Conservation (phyloP, 805 yeast species). For the Monosporozyma siamensis region DNA sequence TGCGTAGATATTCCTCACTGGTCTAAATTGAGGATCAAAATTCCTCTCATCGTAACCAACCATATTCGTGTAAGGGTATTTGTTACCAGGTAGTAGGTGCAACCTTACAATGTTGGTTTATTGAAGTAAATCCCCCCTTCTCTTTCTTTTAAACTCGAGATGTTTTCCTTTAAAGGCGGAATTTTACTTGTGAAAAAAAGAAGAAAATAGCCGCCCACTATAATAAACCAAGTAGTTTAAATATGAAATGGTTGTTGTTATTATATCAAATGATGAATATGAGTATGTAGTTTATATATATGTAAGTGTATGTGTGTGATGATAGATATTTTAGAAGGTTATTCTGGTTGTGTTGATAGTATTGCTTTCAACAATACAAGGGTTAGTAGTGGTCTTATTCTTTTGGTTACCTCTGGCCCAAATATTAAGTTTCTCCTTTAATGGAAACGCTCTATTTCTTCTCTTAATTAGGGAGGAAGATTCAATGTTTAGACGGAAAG, state of each 20-base stretch:
- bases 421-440: background rate
- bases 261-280: too few relatives aligned
- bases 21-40: constrained; percentile 48
- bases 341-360: background rate
- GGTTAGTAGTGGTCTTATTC: background rate
- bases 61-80: background rate
- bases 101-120: too few relatives aligned
- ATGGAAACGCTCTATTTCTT: background rate
- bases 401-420: background rate
- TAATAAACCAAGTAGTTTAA: too few relatives aligned
- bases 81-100: background rate
- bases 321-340: background rate
- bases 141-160: too few relatives aligned
- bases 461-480: background rate
- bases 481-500: background rate
- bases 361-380: background rate
- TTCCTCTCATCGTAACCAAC: constrained; percentile 9
- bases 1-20: constrained; percentile 52
- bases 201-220: too few relatives aligned
- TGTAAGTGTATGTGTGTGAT: too few relatives aligned
- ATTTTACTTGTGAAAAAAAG: too few relatives aligned
- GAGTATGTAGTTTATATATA: too few relatives aligned
- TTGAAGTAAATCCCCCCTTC: too few relatives aligned
- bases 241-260: too few relatives aligned
- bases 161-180: too few relatives aligned